Evolutionary conservation across 768 basidiomycete species (phyloP).

Genomic region (Leccinum barrowsii): DNA sequence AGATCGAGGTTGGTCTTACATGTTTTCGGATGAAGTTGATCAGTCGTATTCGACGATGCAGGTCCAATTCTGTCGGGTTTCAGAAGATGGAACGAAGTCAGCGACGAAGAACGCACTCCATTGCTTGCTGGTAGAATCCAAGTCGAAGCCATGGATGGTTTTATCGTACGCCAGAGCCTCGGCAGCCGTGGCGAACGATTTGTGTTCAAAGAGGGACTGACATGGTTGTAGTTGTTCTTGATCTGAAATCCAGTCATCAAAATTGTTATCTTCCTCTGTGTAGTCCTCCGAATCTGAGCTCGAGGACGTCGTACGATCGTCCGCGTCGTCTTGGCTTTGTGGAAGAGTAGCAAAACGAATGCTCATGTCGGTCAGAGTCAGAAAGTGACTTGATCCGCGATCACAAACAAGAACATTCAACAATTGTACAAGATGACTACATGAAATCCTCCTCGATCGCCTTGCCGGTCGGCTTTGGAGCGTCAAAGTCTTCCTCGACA

Average conservation of each 20-base stretch:
- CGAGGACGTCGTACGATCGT: constrained; percentile 15
- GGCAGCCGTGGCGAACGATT: constrained; percentile 51
- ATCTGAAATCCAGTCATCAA: constrained; percentile 81
- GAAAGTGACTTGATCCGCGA: neutral
- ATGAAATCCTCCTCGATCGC: constrained; percentile 90
- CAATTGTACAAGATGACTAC: constrained; percentile 36
- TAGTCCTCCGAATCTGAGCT: constrained; percentile 24
- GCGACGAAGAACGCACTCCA: constrained; percentile 46
- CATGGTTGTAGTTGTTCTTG: constrained; percentile 51
- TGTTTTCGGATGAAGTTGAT: constrained; percentile 85
- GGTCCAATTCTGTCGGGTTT: constrained; percentile 58
- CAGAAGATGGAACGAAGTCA: neutral
- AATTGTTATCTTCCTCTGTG: constrained; percentile 54
- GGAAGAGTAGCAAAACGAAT: constrained; percentile 25
- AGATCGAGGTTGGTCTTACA: constrained; percentile 34
- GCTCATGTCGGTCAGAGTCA: constrained; percentile 20
- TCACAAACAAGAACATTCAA: neutral
- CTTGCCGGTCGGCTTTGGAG: constrained; percentile 54
- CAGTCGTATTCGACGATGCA: constrained; percentile 73
- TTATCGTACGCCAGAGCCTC: constrained; percentile 65
- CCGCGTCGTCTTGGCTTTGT: constrained; percentile 8
- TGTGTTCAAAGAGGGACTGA: constrained; percentile 74
- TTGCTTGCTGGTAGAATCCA: constrained; percentile 46
- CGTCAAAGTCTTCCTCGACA: constrained; percentile 54
- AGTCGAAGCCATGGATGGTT: constrained; percentile 55